Conservation (phyloP, 2,329 filamentous ascomycete species). For the Beauveria varroae region DNA sequence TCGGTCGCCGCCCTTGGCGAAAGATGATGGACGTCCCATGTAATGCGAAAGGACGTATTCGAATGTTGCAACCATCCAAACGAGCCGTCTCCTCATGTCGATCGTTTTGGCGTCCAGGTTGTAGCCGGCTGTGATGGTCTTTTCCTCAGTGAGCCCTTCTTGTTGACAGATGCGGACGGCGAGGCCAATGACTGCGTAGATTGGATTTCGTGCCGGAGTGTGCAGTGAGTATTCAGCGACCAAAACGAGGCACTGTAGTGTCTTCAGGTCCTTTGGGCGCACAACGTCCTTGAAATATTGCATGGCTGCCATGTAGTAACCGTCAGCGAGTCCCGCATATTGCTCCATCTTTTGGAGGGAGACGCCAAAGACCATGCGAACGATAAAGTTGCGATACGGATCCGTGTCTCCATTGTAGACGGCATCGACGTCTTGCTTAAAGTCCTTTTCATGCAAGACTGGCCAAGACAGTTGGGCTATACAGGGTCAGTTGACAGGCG, state of each 20-base stretch:
- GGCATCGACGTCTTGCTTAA: constrained; percentile 68
- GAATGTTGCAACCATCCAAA: constrained; percentile 84
- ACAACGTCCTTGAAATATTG: constrained; percentile 76
- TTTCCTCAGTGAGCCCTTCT: constrained; percentile 79
- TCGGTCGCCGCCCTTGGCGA: constrained; percentile 73
- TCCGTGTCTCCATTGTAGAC: constrained; percentile 72
- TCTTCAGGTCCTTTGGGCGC: constrained; percentile 80
- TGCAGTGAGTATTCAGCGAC: constrained; percentile 88
- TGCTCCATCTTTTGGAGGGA: constrained; percentile 88
- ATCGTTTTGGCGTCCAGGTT: constrained; percentile 65
- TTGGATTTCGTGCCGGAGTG: constrained; percentile 83
- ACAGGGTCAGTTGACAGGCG: constrained; percentile 12
- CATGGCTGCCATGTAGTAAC: constrained; percentile 88
- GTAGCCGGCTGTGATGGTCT: constrained; percentile 65
- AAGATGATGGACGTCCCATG: constrained; percentile 78
- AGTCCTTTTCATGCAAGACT: constrained; percentile 74
- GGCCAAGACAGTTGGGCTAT: constrained; percentile 83
- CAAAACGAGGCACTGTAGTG: constrained; percentile 80
- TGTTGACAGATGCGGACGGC: constrained; percentile 85
- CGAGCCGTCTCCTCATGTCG: constrained; percentile 81
- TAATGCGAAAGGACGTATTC: constrained; percentile 82
- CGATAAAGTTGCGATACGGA: constrained; percentile 77
- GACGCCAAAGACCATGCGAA: constrained; percentile 89
- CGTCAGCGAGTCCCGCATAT: constrained; percentile 90
- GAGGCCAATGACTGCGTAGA: constrained; percentile 88